phyloP scores from a whole-genome alignment of 2,329 filamentous ascomycete species.

The Ceratocystis variospora region DNA sequence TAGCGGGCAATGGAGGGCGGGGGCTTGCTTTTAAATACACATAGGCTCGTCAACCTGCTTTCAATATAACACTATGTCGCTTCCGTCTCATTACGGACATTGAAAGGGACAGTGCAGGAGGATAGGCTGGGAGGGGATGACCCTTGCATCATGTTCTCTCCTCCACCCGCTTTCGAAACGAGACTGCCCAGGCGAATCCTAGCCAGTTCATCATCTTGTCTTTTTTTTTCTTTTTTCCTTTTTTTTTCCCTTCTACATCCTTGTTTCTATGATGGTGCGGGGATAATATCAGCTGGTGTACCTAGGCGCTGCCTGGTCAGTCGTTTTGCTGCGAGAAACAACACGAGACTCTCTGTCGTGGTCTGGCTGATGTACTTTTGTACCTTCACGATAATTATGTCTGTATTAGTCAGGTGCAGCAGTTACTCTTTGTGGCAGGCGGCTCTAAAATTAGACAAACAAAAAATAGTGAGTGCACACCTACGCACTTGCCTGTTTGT shows the following conservation, averaged over 20 bases:
- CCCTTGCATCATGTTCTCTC: not conserved
- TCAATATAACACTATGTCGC: not conserved
- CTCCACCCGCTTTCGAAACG: slow-evolving; percentile 8
- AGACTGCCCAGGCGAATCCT: not conserved
- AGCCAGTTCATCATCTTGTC: not conserved
- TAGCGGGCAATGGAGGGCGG: not conserved
- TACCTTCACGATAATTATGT: not conserved
- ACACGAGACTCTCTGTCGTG: too few species aligned
- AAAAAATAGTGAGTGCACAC: not conserved
- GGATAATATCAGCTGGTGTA: not conserved
- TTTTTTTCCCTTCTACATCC: not conserved
- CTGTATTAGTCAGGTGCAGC: not conserved
- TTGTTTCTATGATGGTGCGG: not conserved
- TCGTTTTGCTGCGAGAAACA: too few species aligned
- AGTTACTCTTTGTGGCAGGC: not conserved
- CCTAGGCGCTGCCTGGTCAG: too few species aligned
- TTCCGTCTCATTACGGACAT: not conserved
- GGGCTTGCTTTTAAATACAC: slow-evolving; percentile 1
- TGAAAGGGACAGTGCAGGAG: not conserved
- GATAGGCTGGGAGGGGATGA: not conserved
- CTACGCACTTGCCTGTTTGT: not conserved
- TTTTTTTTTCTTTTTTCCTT: not conserved
- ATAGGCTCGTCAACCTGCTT: not conserved
- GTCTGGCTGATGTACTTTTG: not conserved
- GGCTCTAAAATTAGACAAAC: not conserved